Base-by-base conservation (phyloP, 2,329 filamentous ascomycete species). In the Madurella mycetomatis region DNA sequence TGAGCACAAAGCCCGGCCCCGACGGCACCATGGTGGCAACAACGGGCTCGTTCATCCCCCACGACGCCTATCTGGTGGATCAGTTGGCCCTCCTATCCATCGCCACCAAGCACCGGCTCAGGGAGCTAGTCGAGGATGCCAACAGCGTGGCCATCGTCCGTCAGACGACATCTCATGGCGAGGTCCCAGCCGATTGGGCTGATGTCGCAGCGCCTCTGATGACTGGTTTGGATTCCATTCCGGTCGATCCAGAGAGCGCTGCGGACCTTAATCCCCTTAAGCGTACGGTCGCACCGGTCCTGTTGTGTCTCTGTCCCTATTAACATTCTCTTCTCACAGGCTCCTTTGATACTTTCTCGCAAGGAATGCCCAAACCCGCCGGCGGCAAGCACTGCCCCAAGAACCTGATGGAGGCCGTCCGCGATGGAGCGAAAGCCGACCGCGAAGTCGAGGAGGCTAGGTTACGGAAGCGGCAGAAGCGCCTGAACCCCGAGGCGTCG, bases 51-150 rank as follows among this genome's bases (percentile, higher is more conserved):
- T 90, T 87, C 51, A 81, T 95, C 39, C 81, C 94, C 0, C 84
- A 87, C 37, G 87, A 91, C 42, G 83, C 88, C 1, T 84, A 82
- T 51, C 75, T 96, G 34, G 86, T 88, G 13, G 91, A 96, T 57
- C 88, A 96, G 61, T 73, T 96, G 43, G 87, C 89, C 25, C 76
- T 96, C 15, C 69, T 96, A 54, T 94, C 90, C 5, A 80, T 96
- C 53, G 88, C 89, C 16, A 85, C 90, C 9, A 90, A 92, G 66
- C 87, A 95, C 62, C 82, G 90, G 30, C 64, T 96, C 39, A 80
- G 88, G 50, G 82, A 84, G 12, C 72, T 96, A 31, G 67, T 96
- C 3, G 87, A 92, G 65, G 91, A 96, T 63, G 85, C 90, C 11
- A 82, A 85, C 51, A 79, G 79, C 9, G 72, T 95, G 44, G 82